phyloP scores from a whole-genome alignment of 2,329 filamentous ascomycete genomes.

The Phaeosphaeria sp. region DNA sequence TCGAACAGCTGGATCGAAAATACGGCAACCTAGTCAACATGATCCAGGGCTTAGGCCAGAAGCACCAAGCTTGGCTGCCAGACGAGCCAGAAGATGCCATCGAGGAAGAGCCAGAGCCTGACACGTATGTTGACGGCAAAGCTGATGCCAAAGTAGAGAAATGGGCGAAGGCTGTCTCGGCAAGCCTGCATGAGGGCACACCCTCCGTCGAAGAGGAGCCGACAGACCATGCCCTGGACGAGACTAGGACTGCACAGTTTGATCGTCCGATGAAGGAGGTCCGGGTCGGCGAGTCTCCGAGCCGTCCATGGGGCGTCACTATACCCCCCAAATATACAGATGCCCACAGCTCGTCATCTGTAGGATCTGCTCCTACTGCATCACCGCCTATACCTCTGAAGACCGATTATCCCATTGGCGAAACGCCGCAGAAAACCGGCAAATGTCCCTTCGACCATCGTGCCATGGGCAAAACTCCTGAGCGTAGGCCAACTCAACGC shows the following conservation, averaged over 20 bases:
- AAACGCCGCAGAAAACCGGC: conserved; percentile 35
- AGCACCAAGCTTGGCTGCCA: conserved; percentile 87
- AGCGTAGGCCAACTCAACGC: conserved; percentile 9
- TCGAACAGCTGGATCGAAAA: conserved; percentile 89
- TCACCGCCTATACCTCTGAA: conserved; percentile 62
- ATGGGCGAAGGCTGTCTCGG: conserved; percentile 82
- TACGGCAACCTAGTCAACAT: conserved; percentile 92
- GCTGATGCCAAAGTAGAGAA: conserved; percentile 78
- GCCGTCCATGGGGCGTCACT: conserved; percentile 88
- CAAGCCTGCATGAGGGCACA: conserved; percentile 54
- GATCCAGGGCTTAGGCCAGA: conserved; percentile 87
- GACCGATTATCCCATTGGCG: conserved; percentile 27
- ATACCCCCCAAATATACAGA: conserved; percentile 67
- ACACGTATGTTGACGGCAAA: conserved; percentile 42
- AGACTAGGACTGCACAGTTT: conserved; percentile 75
- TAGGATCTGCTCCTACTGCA: conserved; percentile 49
- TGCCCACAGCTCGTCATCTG: conserved; percentile 47
- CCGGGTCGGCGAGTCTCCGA: conserved; percentile 91
- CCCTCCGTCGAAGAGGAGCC: conserved; percentile 47
- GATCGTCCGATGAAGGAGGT: conserved; percentile 87
- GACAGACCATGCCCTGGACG: conserved; percentile 53
- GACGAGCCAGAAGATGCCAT: conserved; percentile 57
- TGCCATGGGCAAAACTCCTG: conserved; percentile 29
- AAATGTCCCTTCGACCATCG: conserved; percentile 47
- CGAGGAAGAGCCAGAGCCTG: conserved; percentile 54